These are phyloP conservation scores for Endocladia muricata DNA, from an alignment of 31 red algal species.

Conservation along the genomic window DNA sequence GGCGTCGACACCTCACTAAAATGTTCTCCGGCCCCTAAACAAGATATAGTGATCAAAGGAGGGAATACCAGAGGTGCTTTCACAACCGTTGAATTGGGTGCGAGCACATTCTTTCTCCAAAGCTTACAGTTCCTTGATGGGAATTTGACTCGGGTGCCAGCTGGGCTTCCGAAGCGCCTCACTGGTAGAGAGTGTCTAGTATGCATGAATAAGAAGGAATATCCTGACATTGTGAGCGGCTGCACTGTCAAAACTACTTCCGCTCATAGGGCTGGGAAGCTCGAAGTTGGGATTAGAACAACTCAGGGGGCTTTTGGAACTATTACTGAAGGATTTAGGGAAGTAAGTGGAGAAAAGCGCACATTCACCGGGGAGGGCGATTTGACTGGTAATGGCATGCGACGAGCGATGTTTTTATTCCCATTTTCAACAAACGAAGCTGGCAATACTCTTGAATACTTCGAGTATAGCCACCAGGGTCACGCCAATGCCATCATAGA, in stretches of 20 bases:
- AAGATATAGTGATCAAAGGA: conserved; percentile 24
- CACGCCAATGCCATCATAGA: conserved; percentile 7
- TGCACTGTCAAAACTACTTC: background rate
- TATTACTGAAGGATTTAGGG: conserved; percentile 12
- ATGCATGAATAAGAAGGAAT: conserved; percentile 17
- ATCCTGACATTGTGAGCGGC: conserved; percentile 24
- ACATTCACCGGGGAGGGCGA: conserved; percentile 1
- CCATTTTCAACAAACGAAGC: background rate
- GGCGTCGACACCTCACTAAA: conserved; percentile 46
- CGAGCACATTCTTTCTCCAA: conserved; percentile 20
- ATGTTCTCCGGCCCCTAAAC: conserved; percentile 5
- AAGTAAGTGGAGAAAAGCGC: background rate
- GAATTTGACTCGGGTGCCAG: background rate
- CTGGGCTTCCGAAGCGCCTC: conserved; percentile 26
- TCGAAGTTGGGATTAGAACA: conserved; percentile 6
- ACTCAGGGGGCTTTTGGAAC: conserved; percentile 15
- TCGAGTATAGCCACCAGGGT: conserved; percentile 35
- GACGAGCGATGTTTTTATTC: conserved; percentile 20
- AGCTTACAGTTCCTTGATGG: conserved; percentile 26
- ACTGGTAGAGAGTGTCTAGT: conserved; percentile 22
- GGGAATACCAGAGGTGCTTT: background rate
- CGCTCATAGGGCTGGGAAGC: conserved; percentile 1
- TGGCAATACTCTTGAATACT: conserved; percentile 5
- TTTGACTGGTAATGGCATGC: conserved; percentile 8
- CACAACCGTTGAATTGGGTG: conserved; percentile 34